These are phyloP conservation scores for Mycena capillaripes DNA, from an alignment of 768 basidiomycete genomes.

Conservation along the genomic window DNA sequence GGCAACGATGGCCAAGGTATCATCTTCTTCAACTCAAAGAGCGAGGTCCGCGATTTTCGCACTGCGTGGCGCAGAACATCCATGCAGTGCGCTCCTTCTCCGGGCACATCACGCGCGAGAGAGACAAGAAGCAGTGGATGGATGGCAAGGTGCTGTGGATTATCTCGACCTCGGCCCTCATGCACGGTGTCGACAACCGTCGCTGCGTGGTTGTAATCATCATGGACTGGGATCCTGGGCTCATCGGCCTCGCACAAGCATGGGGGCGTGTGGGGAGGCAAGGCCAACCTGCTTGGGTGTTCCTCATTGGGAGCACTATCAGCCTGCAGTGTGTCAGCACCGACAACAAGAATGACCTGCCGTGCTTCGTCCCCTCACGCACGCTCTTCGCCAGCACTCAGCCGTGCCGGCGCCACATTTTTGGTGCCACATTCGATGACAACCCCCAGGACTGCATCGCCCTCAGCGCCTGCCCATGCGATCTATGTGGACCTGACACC, in stretches of 20 bases:
- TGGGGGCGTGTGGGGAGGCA: neutral
- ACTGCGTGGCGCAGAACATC: neutral
- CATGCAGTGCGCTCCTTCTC: neutral
- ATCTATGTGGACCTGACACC: neutral
- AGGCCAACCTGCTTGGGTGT: neutral
- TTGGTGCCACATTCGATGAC: neutral
- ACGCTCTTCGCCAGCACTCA: neutral
- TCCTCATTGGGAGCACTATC: too few species aligned
- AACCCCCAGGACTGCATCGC: too few species aligned
- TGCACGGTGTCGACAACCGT: conserved; percentile 5
- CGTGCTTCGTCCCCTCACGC: neutral
- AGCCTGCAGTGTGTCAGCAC: neutral
- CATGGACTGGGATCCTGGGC: neutral
- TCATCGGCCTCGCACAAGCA: neutral
- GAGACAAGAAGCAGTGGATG: neutral
- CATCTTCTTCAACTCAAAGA: neutral
- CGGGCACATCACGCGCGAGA: neutral
- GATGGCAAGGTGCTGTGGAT: neutral
- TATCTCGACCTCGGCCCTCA: neutral
- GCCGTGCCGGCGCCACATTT: neutral
- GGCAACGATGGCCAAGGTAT: neutral
- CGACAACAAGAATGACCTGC: neutral
- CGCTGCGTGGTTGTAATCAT: neutral
- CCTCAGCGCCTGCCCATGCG: too few species aligned
- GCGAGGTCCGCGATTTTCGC: neutral